These are phyloP conservation scores for Corylus avellana DNA, from an alignment of 306 rosid species.

Conservation along the genomic window DNA sequence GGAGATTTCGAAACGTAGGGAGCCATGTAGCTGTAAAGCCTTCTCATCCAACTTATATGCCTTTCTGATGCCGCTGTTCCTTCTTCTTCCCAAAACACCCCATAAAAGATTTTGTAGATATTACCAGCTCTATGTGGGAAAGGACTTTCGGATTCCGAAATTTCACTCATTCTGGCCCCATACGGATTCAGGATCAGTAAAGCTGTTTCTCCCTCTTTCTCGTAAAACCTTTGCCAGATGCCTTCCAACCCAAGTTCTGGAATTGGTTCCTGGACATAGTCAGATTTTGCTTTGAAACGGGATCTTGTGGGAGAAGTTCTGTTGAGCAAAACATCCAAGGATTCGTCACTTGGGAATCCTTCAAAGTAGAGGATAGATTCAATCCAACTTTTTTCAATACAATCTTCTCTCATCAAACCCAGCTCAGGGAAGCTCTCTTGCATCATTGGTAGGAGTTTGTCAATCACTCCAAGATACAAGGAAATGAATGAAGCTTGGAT, in stretches of 20 bases:
- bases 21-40: constrained; percentile 4
- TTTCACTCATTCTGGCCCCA: constrained; percentile 26
- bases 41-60: constrained; percentile 4
- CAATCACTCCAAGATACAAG: constrained; percentile 22
- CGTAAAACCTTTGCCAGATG: constrained; percentile 11
- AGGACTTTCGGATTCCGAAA: constrained; percentile 15
- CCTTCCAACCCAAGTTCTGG: constrained; percentile 19
- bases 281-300: constrained; percentile 34
- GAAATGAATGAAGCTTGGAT: constrained; percentile 20
- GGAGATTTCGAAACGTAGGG: constrained; percentile 8
- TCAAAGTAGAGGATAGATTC: constrained; percentile 18
- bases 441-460: constrained; percentile 22
- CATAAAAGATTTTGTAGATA: constrained; percentile 15
- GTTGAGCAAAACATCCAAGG: constrained; percentile 29
- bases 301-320: constrained; percentile 5
- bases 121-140: constrained; percentile 30
- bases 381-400: constrained; percentile 33
- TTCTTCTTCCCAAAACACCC: constrained; percentile 24
- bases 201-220: constrained; percentile 9
- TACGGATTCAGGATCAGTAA: constrained; percentile 16
- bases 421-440: constrained; percentile 20
- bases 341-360: not conserved
- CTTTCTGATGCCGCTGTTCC: not conserved
- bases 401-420: constrained; percentile 1
- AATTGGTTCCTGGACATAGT: constrained; percentile 30